phyloP scores from a whole-genome alignment of 306 rosid species.

The Purshia tridentata region DNA sequence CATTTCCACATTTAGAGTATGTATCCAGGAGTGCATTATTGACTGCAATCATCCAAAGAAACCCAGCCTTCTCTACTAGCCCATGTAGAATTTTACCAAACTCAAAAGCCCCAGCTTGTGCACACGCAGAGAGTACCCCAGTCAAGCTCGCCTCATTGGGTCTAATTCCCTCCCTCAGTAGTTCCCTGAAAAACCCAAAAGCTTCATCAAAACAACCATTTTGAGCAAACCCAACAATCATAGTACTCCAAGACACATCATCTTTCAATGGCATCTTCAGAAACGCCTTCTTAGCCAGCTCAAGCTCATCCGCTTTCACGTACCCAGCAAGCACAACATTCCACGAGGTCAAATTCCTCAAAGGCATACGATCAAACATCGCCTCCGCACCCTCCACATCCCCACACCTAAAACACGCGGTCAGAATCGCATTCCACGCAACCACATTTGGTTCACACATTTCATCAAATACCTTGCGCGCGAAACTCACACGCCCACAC shows the following conservation, averaged over 20 bases:
- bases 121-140: constrained; percentile 75
- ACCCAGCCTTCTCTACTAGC: constrained; percentile 65
- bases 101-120: constrained; percentile 81
- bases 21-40: constrained; percentile 73
- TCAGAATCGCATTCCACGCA: constrained; percentile 70
- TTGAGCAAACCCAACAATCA: constrained; percentile 80
- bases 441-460: constrained; percentile 72
- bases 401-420: constrained; percentile 69
- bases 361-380: constrained; percentile 53
- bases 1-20: constrained; percentile 68
- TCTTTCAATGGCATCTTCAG: constrained; percentile 57
- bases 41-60: constrained; percentile 57
- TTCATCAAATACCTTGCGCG: constrained; percentile 65
- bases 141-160: constrained; percentile 79
- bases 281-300: constrained; percentile 57
- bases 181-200: constrained; percentile 67
- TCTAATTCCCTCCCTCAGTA: constrained; percentile 45
- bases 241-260: constrained; percentile 83
- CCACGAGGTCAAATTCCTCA: constrained; percentile 77
- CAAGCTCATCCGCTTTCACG: constrained; percentile 63
- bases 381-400: constrained; percentile 40
- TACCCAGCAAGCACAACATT: constrained; percentile 72
- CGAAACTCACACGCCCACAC: constrained; percentile 44
- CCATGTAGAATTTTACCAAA: constrained; percentile 70
- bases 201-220: constrained; percentile 61